Evolutionary conservation across 805 yeast species (phyloP).

Genomic region (Debaryomyces maramus): DNA sequence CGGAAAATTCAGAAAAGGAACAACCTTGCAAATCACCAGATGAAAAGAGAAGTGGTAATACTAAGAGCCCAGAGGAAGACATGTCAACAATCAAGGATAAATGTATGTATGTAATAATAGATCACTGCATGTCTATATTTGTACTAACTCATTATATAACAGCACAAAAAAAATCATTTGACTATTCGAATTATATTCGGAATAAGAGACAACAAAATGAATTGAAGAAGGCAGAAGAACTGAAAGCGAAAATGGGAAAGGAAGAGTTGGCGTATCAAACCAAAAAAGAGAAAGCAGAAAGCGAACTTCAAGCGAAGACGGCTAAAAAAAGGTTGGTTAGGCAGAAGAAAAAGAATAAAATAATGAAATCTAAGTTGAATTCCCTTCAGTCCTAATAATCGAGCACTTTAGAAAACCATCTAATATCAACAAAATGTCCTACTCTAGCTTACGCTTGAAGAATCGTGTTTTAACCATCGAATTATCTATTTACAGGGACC

Average conservation of each 20-base stretch:
- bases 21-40: background rate
- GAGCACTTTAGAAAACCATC: no score
- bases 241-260: background rate
- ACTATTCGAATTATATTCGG: slow-evolving; percentile 4
- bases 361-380: background rate
- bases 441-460: no score
- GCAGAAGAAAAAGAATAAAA: slow-evolving; percentile 4
- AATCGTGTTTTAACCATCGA: no score
- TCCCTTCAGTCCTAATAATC: no score
- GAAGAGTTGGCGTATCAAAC: slow-evolving; percentile 1
- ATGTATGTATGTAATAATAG: background rate
- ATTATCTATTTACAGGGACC: background rate
- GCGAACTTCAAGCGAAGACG: background rate
- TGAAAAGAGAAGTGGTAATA: background rate
- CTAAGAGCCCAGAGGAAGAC: background rate
- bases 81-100: background rate
- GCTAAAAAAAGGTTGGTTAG: slow-evolving; percentile 4
- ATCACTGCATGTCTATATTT: no score
- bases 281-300: background rate
- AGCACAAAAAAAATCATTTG: slow-evolving; percentile 5
- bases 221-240: background rate
- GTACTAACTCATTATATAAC: no score
- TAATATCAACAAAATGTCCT: no score
- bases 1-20: background rate
- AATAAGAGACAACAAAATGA: slow-evolving; percentile 2